These are phyloP conservation scores for Eutypa lata DNA, from an alignment of 2,329 filamentous ascomycete species.

Conservation along the genomic window DNA sequence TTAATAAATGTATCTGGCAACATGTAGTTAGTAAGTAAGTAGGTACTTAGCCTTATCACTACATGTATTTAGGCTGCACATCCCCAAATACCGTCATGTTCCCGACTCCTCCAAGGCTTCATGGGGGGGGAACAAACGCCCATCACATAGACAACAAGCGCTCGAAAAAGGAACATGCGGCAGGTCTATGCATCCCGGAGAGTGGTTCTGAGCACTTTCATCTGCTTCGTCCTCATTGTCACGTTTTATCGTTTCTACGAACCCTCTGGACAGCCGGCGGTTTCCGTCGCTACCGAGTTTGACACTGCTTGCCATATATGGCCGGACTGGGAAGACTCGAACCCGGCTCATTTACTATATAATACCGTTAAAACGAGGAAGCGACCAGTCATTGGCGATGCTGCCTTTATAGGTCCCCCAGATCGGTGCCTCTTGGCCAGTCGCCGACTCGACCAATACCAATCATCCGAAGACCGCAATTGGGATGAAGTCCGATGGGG, in stretches of 20 bases:
- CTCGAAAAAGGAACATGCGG: background rate
- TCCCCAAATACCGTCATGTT: background rate
- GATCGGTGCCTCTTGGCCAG: constrained; percentile 4
- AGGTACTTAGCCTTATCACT: too few relatives aligned
- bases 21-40: too few relatives aligned
- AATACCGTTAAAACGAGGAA: background rate
- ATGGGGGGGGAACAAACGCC: background rate
- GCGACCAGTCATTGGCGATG: constrained; percentile 6
- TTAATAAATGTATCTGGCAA: too few relatives aligned
- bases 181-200: background rate
- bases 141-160: background rate
- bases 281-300: too few relatives aligned
- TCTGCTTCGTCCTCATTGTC: background rate
- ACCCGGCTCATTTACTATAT: background rate
- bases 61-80: too few relatives aligned
- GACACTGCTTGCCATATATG: constrained; percentile 1
- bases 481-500: constrained; percentile 15
- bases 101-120: background rate
- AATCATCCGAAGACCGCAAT: constrained; percentile 3
- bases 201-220: background rate
- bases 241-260: background rate
- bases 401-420: constrained; percentile 5
- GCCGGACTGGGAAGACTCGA: constrained; percentile 3
- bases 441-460: constrained; percentile 8
- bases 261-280: background rate